phyloP scores from a whole-genome alignment of 2,329 filamentous ascomycete genomes.

The Pseudogymnoascus sp. region DNA sequence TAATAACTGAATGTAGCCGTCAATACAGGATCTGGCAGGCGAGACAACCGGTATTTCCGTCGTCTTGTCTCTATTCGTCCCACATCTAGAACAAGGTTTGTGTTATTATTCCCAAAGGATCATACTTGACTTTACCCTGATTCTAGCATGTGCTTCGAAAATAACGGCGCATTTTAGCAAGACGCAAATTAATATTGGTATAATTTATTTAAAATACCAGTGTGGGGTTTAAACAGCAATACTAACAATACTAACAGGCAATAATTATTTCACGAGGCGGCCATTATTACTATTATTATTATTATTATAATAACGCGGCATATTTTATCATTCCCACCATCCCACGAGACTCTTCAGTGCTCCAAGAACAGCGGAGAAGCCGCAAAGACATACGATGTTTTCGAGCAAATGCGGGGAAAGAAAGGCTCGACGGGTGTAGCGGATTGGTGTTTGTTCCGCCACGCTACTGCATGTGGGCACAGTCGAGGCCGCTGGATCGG shows the following conservation, averaged over 20 bases:
- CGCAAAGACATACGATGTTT: not conserved
- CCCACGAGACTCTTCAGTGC: not conserved
- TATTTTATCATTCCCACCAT: not conserved
- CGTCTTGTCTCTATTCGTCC: not conserved
- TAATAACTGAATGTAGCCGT: not conserved
- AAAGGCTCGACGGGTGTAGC: conserved; percentile 5
- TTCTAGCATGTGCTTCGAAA: conserved; percentile 1
- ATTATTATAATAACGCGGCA: not conserved
- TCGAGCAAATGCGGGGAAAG: not conserved
- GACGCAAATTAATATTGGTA: not conserved
- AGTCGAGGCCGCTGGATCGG: conserved; percentile 3
- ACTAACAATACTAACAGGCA: not conserved
- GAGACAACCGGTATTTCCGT: conserved; percentile 3
- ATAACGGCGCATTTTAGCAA: not conserved
- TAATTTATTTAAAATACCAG: not conserved
- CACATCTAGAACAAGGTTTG: not conserved
- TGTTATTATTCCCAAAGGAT: not conserved
- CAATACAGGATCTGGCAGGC: not conserved
- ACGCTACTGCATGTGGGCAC: conserved; percentile 5
- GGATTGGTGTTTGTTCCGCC: not conserved
- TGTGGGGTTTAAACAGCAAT: not conserved
- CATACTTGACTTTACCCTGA: not conserved
- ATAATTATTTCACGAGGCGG: not conserved
- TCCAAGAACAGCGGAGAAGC: not conserved
- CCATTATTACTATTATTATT: not conserved